phyloP scores from a whole-genome alignment of 2,329 filamentous ascomycete genomes.

The Pseudocercospora crystallina region DNA sequence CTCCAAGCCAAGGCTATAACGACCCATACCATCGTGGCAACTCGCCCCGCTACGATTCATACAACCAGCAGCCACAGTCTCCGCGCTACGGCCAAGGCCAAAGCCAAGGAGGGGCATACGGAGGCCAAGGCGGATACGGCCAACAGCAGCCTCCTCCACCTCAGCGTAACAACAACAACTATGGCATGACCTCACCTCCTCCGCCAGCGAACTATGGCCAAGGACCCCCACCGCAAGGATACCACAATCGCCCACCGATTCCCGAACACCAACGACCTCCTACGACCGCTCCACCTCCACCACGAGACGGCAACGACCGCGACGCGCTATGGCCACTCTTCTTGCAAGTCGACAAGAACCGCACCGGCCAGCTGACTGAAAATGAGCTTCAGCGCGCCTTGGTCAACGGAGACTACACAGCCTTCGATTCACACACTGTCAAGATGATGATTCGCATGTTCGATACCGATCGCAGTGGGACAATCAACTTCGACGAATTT shows the following conservation, averaged over 20 bases:
- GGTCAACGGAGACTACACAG: conserved; percentile 93
- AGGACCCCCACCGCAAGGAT: conserved; percentile 59
- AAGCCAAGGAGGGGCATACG: conserved; percentile 14
- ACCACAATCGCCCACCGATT: conserved; percentile 62
- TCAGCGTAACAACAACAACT: conserved; percentile 19
- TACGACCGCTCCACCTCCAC: conserved; percentile 51
- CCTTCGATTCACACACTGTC: conserved; percentile 91
- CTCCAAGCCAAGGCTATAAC: conserved; percentile 31
- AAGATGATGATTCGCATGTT: conserved; percentile 99
- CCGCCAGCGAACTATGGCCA: conserved; percentile 54
- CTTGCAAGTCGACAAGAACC: conserved; percentile 82
- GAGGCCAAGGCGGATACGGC: conserved; percentile 15
- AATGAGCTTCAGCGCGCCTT: conserved; percentile 83
- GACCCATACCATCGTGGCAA: conserved; percentile 31
- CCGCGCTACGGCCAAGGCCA: conserved; percentile 23
- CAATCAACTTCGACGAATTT: conserved; percentile 93
- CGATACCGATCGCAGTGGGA: conserved; percentile 83
- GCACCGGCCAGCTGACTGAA: conserved; percentile 80
- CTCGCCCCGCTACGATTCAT: conserved; percentile 38
- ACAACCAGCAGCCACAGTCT: conserved; percentile 22
- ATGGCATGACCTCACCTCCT: conserved; percentile 34
- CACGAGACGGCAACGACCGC: conserved; percentile 63
- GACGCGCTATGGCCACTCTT: conserved; percentile 78
- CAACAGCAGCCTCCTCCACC: conserved; percentile 17
- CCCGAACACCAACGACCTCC: conserved; percentile 45